Base-by-base conservation (phyloP, 495 filamentous ascomycete species). In the Trichoderma erinaceum region DNA sequence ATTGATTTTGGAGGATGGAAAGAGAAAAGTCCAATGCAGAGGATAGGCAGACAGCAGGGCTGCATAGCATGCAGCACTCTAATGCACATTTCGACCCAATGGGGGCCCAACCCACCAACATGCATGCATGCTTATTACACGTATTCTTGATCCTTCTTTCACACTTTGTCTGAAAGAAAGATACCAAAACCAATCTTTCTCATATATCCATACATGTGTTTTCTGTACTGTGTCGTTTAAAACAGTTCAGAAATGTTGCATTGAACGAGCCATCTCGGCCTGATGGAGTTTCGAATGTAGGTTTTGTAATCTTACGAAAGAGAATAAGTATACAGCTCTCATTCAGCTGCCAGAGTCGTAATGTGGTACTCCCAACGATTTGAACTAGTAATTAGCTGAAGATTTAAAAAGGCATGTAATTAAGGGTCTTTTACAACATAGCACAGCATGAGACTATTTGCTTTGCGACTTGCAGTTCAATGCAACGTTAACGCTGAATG, bases 61-160 rank as follows among this genome's bases (percentile, higher is more conserved):
- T 61, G 56, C 23, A 61, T 61, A 25, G 11, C 56, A 61, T 61
- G 56, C 56, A 32, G 56, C 56, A 13, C 25, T 32, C 23, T 32
- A 61, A 61, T 61, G 56, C 56, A 61, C 56, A 61, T 61, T 61
- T 61, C 56, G 27, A 61, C 56, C 56, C 56, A 32, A 61, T 61
- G 23, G n/a, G 56, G 56, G 56, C 56, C 56, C 16, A 61, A 61
- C 23, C 56, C 56, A 27, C 23, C 56, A 61, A 5, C 16, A 32
- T 13, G 56, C 16, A 61, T 61, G n/a, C n/a, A 48, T 48, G 44
- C 44, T 38, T 38, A 38, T 38, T 38, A 23, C 16, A 50, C 46
- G 7, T n/a, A 52, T 52, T 15, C n/a, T 16, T 21, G 48, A 21
- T 21, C 8, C 48, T 52, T n/a, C n/a, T 52, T 52, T 52, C n/a